These are phyloP conservation scores for Amaranthus tricolor DNA, from an alignment of 179 eudicot species.

Conservation along the genomic window DNA sequence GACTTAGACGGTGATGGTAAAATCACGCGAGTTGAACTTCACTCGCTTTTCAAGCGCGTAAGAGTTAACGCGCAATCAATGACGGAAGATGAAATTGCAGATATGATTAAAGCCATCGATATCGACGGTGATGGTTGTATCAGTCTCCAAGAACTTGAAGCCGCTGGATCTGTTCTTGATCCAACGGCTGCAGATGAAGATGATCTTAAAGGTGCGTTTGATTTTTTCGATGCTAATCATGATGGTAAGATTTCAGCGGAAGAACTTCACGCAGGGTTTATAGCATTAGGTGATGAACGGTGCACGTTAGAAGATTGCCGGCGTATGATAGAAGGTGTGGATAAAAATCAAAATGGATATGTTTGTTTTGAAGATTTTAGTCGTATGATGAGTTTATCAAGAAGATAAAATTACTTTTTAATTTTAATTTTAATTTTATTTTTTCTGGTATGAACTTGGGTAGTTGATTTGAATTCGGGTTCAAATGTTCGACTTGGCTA, in stretches of 20 bases:
- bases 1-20: constrained; percentile 80
- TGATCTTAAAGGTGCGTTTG: constrained; percentile 59
- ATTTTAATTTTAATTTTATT: background rate
- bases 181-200: constrained; percentile 44
- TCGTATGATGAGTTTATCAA: constrained; percentile 40
- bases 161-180: constrained; percentile 54
- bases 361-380: constrained; percentile 45
- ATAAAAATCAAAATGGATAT: constrained; percentile 38
- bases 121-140: constrained; percentile 68
- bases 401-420: constrained; percentile 8
- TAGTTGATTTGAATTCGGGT: background rate
- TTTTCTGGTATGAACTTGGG: background rate
- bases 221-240: constrained; percentile 62
- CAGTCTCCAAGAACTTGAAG: constrained; percentile 63
- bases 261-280: constrained; percentile 54
- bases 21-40: constrained; percentile 46
- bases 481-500: too few species aligned
- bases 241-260: constrained; percentile 77
- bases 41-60: constrained; percentile 36
- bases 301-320: constrained; percentile 74
- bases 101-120: constrained; percentile 62
- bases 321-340: constrained; percentile 61
- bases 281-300: constrained; percentile 50
- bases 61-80: constrained; percentile 21
- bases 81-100: constrained; percentile 45